phyloP scores from a whole-genome alignment of 2,329 filamentous ascomycete species.

The Aureobasidium sp. region DNA sequence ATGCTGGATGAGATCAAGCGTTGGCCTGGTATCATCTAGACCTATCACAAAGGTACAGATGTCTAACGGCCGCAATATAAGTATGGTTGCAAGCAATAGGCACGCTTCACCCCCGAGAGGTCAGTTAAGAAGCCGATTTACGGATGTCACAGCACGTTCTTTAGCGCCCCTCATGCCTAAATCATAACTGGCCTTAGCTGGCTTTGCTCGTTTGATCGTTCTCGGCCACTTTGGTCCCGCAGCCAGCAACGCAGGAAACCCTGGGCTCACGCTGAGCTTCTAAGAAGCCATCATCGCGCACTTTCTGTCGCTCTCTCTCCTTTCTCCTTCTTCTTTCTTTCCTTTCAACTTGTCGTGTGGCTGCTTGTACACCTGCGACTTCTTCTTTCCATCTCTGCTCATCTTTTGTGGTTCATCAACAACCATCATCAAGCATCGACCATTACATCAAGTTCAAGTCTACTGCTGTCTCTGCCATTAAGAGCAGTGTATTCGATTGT shows the following conservation, averaged over 20 bases:
- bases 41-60: background rate
- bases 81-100: background rate
- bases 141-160: conserved; percentile 11
- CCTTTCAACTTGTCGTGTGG: background rate
- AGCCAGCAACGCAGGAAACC: conserved; percentile 11
- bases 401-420: background rate
- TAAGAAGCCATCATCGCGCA: conserved; percentile 6
- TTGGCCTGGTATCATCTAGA: background rate
- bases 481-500: background rate
- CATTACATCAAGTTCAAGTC: background rate
- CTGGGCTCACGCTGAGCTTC: conserved; percentile 11
- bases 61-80: background rate
- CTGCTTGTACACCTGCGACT: background rate
- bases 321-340: conserved; percentile 7
- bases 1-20: background rate
- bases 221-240: conserved; percentile 12
- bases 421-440: background rate
- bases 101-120: background rate
- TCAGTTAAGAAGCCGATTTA: conserved; percentile 1
- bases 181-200: conserved; percentile 12
- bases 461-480: background rate
- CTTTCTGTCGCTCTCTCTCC: conserved; percentile 6
- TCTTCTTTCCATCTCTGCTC: background rate
- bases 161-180: conserved; percentile 12
- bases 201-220: conserved; percentile 12